phyloP scores from a whole-genome alignment of 345 rosid species.

The Bruguiera parviflora region DNA sequence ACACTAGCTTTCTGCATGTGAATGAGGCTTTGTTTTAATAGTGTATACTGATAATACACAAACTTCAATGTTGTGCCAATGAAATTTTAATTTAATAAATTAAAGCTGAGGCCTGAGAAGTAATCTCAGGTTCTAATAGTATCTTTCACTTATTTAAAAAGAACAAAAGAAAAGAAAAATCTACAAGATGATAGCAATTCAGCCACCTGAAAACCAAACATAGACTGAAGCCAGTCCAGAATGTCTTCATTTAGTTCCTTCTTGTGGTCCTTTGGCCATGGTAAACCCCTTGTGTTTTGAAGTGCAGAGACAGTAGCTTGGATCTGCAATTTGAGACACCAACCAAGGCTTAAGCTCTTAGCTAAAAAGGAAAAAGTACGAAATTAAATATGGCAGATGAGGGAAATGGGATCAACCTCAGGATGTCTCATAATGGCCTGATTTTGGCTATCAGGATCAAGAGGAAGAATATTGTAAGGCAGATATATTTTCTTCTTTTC shows the following conservation, averaged over 20 bases:
- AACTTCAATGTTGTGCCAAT: background rate
- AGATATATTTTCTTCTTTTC: slow-evolving; percentile 88
- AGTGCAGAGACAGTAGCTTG: slow-evolving; percentile 93
- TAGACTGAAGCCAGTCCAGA: slow-evolving; percentile 58
- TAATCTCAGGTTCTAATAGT: too few relatives aligned
- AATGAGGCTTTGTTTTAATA: too few relatives aligned
- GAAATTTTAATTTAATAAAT: too few relatives aligned
- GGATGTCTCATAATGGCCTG: slow-evolving; percentile 97
- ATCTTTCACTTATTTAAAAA: too few relatives aligned
- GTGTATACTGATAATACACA: slow-evolving; percentile 5
- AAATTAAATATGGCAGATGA: background rate
- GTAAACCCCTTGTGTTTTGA: slow-evolving; percentile 96
- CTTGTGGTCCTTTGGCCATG: slow-evolving; percentile 84
- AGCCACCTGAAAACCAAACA: slow-evolving; percentile 66
- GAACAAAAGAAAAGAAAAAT: background rate
- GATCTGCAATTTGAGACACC: slow-evolving; percentile 42
- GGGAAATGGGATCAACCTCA: slow-evolving; percentile 51
- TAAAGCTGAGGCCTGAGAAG: too few relatives aligned
- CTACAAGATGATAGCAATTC: background rate
- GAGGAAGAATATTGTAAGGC: slow-evolving; percentile 94
- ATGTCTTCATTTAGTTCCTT: slow-evolving; percentile 53
- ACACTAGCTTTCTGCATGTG: slow-evolving; percentile 50
- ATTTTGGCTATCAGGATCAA: slow-evolving; percentile 98
- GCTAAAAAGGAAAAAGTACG: slow-evolving; percentile 10
- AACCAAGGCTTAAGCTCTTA: background rate